Conservation (phyloP, 805 yeast species). For the Ogataea paradorogensis region DNA sequence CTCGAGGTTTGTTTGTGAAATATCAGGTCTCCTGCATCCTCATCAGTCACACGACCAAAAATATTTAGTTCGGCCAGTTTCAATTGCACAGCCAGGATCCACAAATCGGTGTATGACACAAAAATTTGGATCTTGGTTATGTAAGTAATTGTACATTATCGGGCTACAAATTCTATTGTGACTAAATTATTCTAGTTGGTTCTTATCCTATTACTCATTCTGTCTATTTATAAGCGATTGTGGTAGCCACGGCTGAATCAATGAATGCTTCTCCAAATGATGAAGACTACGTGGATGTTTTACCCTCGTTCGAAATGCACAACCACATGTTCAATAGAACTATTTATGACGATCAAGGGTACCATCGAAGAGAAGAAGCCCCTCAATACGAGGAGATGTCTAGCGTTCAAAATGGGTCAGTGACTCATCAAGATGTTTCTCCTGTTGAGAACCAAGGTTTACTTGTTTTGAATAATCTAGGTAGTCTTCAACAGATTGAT, state of each 20-base stretch:
- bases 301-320: constrained; percentile 71
- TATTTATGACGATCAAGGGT: constrained; percentile 14
- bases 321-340: constrained; percentile 36
- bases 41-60: background rate
- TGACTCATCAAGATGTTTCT: constrained; percentile 10
- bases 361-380: constrained; percentile 9
- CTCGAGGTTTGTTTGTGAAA: too few relatives aligned
- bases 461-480: constrained; percentile 28
- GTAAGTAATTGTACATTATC: too few relatives aligned
- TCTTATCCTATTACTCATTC: too few relatives aligned
- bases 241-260: background rate
- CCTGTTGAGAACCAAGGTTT: constrained; percentile 23
- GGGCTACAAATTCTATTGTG: too few relatives aligned
- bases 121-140: too few relatives aligned
- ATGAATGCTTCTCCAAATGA: background rate
- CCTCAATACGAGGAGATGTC: constrained; percentile 19
- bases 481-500: constrained; percentile 21
- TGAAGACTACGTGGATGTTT: constrained; percentile 38
- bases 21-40: background rate
- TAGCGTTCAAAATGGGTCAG: background rate
- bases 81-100: too few relatives aligned
- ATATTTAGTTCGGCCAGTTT: too few relatives aligned
- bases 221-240: too few relatives aligned
- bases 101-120: too few relatives aligned
- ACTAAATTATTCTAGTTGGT: too few relatives aligned